Conservation (phyloP, 2,329 filamentous ascomycete species). For the Trichoderma sp. region DNA sequence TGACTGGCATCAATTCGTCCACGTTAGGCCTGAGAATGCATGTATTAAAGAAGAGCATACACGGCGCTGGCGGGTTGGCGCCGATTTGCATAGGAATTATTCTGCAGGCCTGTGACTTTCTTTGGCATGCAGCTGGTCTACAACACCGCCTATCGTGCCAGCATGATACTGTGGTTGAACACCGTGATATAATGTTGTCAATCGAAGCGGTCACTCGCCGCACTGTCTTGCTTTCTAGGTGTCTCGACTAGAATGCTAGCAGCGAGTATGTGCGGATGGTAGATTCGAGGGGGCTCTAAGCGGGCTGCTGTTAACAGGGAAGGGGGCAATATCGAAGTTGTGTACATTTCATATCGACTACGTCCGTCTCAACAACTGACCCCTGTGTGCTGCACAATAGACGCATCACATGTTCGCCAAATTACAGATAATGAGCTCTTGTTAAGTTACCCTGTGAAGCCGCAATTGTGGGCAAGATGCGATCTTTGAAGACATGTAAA, state of each 20-base stretch:
- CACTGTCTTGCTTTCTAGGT: too few species aligned
- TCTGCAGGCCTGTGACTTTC: too few species aligned
- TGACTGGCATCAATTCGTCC: neutral
- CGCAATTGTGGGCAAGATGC: neutral
- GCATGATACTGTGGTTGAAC: too few species aligned
- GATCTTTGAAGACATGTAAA: neutral
- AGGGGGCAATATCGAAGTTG: neutral
- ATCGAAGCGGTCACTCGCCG: too few species aligned
- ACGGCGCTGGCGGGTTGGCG: neutral
- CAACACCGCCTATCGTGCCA: too few species aligned
- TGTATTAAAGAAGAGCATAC: neutral
- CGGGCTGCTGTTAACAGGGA: too few species aligned
- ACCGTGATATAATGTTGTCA: too few species aligned
- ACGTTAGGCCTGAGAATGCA: neutral
- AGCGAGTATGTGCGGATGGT: too few species aligned
- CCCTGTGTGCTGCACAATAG: neutral
- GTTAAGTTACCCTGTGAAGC: neutral
- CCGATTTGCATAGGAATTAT: too few species aligned
- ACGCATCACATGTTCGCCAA: neutral
- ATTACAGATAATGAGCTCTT: neutral
- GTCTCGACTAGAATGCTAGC: too few species aligned
- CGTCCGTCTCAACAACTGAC: neutral
- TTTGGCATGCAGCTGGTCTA: too few species aligned
- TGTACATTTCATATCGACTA: neutral
- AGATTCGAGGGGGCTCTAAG: too few species aligned